These are phyloP conservation scores for Parafenestella ontariensis DNA, from an alignment of 2,329 filamentous ascomycete species.

Conservation along the genomic window DNA sequence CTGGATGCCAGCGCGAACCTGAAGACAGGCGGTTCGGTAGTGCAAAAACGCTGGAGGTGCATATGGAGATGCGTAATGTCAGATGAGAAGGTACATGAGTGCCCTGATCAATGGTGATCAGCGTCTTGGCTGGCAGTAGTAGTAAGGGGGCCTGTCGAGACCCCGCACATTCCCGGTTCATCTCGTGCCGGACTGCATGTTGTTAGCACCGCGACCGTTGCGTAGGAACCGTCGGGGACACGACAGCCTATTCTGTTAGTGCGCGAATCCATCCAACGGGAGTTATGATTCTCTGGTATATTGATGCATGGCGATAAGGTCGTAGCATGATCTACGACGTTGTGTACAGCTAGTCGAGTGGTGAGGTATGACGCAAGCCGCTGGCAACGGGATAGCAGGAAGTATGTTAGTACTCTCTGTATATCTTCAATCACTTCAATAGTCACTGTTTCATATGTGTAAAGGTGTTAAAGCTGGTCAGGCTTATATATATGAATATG, in stretches of 20 bases:
- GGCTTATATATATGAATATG: too few species aligned
- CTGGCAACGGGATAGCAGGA: constrained; percentile 19
- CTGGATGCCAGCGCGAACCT: constrained; percentile 1
- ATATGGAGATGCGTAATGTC: constrained; percentile 20
- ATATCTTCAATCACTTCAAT: too few species aligned
- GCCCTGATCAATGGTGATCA: constrained; percentile 14
- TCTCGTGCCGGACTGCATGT: background rate
- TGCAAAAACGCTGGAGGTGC: constrained; percentile 24
- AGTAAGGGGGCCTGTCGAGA: constrained; percentile 4
- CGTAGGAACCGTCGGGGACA: background rate
- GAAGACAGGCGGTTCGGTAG: constrained; percentile 9
- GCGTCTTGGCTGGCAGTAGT: constrained; percentile 15
- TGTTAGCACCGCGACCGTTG: background rate
- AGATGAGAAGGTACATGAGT: constrained; percentile 19
- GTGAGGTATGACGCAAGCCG: constrained; percentile 19
- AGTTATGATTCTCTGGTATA: too few species aligned
- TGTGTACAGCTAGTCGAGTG: constrained; percentile 9
- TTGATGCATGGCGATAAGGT: constrained; percentile 5
- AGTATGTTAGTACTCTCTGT: too few species aligned
- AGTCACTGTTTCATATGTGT: too few species aligned
- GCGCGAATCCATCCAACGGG: too few species aligned
- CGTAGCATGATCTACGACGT: constrained; percentile 13
- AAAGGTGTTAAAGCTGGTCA: too few species aligned
- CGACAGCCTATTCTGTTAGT: background rate
- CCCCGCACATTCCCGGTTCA: constrained; percentile 14